Evolutionary conservation across 2,329 filamentous ascomycete species (phyloP), one percentile per base, ranked within the genome.

Genomic region (Myriosclerotinia curreyana): DNA sequence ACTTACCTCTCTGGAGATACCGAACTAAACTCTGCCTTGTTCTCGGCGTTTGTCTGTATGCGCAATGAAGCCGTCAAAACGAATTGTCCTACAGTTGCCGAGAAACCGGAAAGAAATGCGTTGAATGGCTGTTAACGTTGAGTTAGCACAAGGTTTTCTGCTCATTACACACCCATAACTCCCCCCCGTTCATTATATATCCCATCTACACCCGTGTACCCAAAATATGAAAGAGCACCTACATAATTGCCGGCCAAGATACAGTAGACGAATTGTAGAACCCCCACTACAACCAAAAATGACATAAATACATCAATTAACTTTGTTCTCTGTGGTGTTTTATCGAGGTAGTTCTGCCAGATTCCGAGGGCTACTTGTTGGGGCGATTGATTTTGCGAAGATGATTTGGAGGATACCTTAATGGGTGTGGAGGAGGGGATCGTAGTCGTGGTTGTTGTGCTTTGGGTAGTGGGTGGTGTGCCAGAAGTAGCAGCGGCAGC

Each of bases 101-200:
- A 88, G 81, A 99, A 99, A 55, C 95, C 96, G 40, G 93, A 91
- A 40, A 99, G 86, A 81, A 99, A 99, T 69, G 96, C 95, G 77
- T 99, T 99, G 83, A 99, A 99, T 12, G 95, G 95, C 94, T 98
- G 69, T 31, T 7, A 53, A 20, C 11, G 17, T 61, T 31, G 12
- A n/a, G 36, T 64, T 59, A 64, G 61, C 46, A 50, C 22, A 54
- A 17, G 7, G 14, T 14, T 8, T 44, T 59, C 25, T 49, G n/a
- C 15, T 36, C 1, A 14, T n/a, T 28, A 14, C 17, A 38, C 17
- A 2, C 5, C 7, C 14, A 12, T 31, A 11, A 8, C 14, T 50
- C 12, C 17, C 9, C 17, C 5, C 22, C 40, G n/a, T 7, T 42
- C 17, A 4, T 25, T 1, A 31, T 17, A 28, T 46, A n/a, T 54